Evolutionary conservation across 2,329 filamentous ascomycete genomes (phyloP).

Genomic region (Balansia obtecta): DNA sequence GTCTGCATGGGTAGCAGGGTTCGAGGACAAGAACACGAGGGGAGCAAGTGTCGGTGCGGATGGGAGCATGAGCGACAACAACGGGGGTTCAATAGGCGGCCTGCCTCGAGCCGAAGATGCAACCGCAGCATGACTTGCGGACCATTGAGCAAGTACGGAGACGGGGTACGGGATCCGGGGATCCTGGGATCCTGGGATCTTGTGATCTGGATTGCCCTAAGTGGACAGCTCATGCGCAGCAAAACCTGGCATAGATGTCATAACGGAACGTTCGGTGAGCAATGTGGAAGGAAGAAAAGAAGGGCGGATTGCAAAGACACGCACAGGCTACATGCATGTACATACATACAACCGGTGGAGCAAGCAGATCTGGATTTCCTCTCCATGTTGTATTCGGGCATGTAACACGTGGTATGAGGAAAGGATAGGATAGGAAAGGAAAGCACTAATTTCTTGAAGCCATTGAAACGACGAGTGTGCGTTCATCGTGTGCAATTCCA

Average conservation of each 20-base stretch:
- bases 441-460: neutral
- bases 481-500: too few relatives aligned
- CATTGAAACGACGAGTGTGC: neutral
- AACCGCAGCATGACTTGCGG: neutral
- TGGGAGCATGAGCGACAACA: neutral
- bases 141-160: neutral
- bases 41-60: neutral
- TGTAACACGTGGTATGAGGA: neutral
- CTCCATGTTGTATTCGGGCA: neutral
- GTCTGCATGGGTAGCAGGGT: conserved; percentile 44
- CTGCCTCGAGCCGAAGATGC: too few relatives aligned
- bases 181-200: too few relatives aligned
- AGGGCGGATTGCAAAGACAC: neutral
- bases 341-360: neutral
- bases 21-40: neutral
- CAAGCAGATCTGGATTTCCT: neutral
- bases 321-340: too few relatives aligned
- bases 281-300: neutral
- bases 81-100: too few relatives aligned
- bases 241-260: neutral
- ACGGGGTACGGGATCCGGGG: too few relatives aligned
- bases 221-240: neutral
- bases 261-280: neutral
- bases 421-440: neutral
- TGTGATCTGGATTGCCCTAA: too few relatives aligned